A percentile compares a stretch with the other conserved stretches of the same genome.
These are phyloP conservation scores for Yarrowia osloensis DNA, from an alignment of 805 yeast genomes.

Conservation along the genomic window DNA sequence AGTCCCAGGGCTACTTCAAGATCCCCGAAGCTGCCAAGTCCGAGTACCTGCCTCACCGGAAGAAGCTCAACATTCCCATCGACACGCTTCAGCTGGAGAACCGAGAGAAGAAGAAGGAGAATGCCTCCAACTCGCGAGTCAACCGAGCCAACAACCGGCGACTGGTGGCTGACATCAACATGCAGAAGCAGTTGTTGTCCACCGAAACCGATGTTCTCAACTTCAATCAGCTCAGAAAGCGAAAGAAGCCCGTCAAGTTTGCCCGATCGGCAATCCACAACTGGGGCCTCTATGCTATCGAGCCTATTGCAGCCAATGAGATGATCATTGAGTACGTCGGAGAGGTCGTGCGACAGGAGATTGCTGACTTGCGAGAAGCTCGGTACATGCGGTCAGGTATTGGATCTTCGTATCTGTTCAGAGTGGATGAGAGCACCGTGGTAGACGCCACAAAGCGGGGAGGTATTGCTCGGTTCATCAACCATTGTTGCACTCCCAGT, in stretches of 20 bases:
- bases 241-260: conserved; percentile 93
- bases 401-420: conserved; percentile 89
- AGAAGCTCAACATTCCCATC: conserved; percentile 50
- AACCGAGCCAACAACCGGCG: conserved; percentile 86
- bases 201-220: conserved; percentile 76
- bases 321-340: conserved; percentile 99
- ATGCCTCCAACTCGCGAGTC: conserved; percentile 66
- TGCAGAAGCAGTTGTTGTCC: conserved; percentile 66
- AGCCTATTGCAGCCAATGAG: conserved; percentile 92
- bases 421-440: conserved; percentile 91
- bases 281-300: conserved; percentile 96
- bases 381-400: conserved; percentile 86
- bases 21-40: conserved; percentile 72
- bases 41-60: conserved; percentile 80
- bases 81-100: conserved; percentile 36
- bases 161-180: conserved; percentile 84
- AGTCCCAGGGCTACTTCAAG: conserved; percentile 71
- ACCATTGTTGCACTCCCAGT: conserved; percentile 96
- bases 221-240: conserved; percentile 81
- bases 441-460: conserved; percentile 98
- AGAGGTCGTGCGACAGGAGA: conserved; percentile 87
- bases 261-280: conserved; percentile 96
- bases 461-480: conserved; percentile 89
- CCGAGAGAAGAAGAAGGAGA: conserved; percentile 32
- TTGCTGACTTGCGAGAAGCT: conserved; percentile 89